These are phyloP conservation scores for Alternaria tenuissima DNA, from an alignment of 2,329 filamentous ascomycete species.

Conservation along the genomic window DNA sequence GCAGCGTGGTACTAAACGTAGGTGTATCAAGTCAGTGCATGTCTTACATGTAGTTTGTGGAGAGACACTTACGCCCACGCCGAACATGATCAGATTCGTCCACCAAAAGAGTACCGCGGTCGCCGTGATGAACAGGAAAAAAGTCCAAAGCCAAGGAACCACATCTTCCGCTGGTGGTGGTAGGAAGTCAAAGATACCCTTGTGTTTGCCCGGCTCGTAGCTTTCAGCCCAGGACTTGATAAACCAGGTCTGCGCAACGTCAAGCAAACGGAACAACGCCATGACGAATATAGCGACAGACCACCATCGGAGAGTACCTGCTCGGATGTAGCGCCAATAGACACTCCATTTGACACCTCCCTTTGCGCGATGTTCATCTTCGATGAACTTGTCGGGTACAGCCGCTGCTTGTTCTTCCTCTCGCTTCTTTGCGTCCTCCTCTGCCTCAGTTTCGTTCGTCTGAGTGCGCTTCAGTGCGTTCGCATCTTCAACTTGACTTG, in stretches of 20 bases:
- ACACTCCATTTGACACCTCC: constrained; percentile 78
- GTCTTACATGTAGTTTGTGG: neutral
- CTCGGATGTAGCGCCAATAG: constrained; percentile 86
- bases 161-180: constrained; percentile 74
- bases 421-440: constrained; percentile 47
- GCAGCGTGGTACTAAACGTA: constrained; percentile 69
- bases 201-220: constrained; percentile 58
- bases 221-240: constrained; percentile 88
- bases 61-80: constrained; percentile 63
- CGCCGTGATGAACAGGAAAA: constrained; percentile 65
- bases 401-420: constrained; percentile 58
- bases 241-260: constrained; percentile 77
- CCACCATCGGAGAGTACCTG: constrained; percentile 81
- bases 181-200: constrained; percentile 56
- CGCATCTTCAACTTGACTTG: constrained; percentile 55
- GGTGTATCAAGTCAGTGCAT: neutral
- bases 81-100: constrained; percentile 72
- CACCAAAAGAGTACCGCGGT: constrained; percentile 58
- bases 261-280: constrained; percentile 67
- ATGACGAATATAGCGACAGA: constrained; percentile 69
- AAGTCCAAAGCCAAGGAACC: constrained; percentile 75
- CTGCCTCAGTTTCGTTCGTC: constrained; percentile 48
- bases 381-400: constrained; percentile 77
- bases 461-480: constrained; percentile 53
- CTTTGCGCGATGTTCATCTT: constrained; percentile 76